Evolutionary conservation across 139 green algal species (phyloP).

Genomic region (Picochlorum sp.): DNA sequence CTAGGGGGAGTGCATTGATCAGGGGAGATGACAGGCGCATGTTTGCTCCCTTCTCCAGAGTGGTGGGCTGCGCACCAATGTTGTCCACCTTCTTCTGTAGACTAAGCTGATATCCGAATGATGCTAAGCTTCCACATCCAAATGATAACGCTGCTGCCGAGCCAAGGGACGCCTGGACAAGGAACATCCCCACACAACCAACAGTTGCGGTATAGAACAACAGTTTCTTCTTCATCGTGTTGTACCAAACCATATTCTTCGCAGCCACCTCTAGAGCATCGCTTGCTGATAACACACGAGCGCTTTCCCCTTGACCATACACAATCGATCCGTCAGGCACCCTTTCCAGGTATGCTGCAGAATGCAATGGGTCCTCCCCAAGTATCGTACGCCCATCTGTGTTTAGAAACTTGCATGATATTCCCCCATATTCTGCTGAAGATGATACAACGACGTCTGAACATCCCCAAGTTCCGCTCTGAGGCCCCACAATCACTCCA

Average conservation of each 20-base stretch:
- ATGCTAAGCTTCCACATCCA: constrained; percentile 45
- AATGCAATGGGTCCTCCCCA: constrained; percentile 28
- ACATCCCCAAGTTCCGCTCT: constrained; percentile 57
- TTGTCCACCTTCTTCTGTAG: constrained; percentile 44
- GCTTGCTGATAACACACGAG: constrained; percentile 37
- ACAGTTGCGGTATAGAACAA: constrained; percentile 49
- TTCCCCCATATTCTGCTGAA: constrained; percentile 31
- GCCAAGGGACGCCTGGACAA: constrained; percentile 32
- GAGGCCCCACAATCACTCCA: constrained; percentile 55
- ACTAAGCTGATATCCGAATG: constrained; percentile 59
- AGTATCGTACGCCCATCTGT: constrained; percentile 26
- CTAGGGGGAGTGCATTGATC: too few species aligned
- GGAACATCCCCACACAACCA: constrained; percentile 35
- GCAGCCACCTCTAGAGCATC: constrained; percentile 44
- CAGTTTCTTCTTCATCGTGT: constrained; percentile 53
- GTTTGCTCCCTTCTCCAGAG: neutral
- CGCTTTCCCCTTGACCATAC: constrained; percentile 56
- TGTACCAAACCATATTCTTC: constrained; percentile 54
- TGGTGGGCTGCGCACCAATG: constrained; percentile 2
- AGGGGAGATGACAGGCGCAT: neutral
- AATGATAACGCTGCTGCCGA: constrained; percentile 52
- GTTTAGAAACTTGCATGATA: constrained; percentile 68
- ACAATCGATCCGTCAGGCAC: constrained; percentile 52
- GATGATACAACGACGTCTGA: constrained; percentile 59
- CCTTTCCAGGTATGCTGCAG: constrained; percentile 50